Percentiles rank a stretch among this genome's conserved stretches.
Conservation (phyloP, 1,284 basidiomycete genomes). For the Cryptococcus maquisensis region DNA sequence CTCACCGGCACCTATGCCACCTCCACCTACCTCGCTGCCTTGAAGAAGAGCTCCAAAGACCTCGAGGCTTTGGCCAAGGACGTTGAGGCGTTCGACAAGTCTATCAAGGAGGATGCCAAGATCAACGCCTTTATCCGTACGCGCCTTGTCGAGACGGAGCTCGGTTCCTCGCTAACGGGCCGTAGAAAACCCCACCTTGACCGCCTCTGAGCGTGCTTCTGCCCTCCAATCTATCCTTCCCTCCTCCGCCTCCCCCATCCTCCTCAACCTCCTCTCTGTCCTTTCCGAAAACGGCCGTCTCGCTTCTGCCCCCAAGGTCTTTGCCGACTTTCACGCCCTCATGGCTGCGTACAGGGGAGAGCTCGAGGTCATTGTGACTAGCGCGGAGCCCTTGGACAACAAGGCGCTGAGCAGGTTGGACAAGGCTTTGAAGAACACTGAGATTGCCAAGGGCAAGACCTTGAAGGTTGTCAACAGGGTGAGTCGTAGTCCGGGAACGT, state of each 20-base stretch:
- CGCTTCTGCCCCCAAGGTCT: constrained; percentile 75
- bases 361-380: constrained; percentile 87
- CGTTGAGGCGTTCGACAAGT: constrained; percentile 64
- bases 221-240: constrained; percentile 67
- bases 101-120: constrained; percentile 63
- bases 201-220: constrained; percentile 65
- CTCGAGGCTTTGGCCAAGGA: constrained; percentile 72
- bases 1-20: constrained; percentile 79
- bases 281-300: constrained; percentile 93
- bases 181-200: constrained; percentile 77
- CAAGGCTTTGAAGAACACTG: constrained; percentile 73
- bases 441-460: constrained; percentile 78
- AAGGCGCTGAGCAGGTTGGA: constrained; percentile 75
- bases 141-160: not conserved
- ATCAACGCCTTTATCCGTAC: constrained; percentile 63
- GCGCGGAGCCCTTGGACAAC: constrained; percentile 67
- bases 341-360: constrained; percentile 89
- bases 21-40: constrained; percentile 86
- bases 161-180: not conserved
- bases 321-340: constrained; percentile 86
- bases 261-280: constrained; percentile 86
- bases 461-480: constrained; percentile 86
- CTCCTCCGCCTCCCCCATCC: constrained; percentile 68
- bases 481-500: constrained; percentile 14
- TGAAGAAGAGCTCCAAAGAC: constrained; percentile 67